Evolutionary conservation across 441 rosid genomes (phyloP).

Genomic region (Erysimum pusillum): DNA sequence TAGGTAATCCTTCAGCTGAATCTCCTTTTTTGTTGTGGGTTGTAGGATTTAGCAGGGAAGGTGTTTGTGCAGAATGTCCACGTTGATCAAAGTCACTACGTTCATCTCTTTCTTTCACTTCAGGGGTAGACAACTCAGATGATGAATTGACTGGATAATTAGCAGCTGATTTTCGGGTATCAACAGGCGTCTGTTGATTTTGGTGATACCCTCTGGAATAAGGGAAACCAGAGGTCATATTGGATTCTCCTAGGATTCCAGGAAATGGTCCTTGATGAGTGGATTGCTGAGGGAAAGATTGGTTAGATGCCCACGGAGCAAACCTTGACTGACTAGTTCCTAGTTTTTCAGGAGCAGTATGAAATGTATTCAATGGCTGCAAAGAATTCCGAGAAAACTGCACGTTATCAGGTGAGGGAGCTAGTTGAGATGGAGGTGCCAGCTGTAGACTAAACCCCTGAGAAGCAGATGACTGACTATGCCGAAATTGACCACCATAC

Average conservation of each 20-base stretch:
- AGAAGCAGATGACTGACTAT: conserved; percentile 61
- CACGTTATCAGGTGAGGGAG: conserved; percentile 50
- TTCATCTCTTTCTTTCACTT: conserved; percentile 50
- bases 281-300: conserved; percentile 53
- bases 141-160: conserved; percentile 48
- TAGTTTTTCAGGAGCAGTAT: conserved; percentile 50
- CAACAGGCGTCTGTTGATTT: conserved; percentile 53
- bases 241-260: conserved; percentile 48
- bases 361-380: conserved; percentile 45
- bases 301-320: conserved; percentile 59
- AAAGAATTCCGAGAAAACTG: conserved; percentile 55
- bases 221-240: conserved; percentile 57
- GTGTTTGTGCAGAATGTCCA: conserved; percentile 52
- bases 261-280: conserved; percentile 51
- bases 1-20: conserved; percentile 58
- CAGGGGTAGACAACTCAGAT: conserved; percentile 54
- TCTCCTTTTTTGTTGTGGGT: conserved; percentile 47
- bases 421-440: conserved; percentile 84
- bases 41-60: conserved; percentile 43
- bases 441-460: conserved; percentile 84
- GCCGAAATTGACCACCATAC: conserved; percentile 58
- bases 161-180: conserved; percentile 48
- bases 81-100: conserved; percentile 55
- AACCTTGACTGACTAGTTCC: conserved; percentile 54
- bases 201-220: conserved; percentile 56